These are phyloP conservation scores for Cryptococcus wingfieldii DNA, from an alignment of 1,284 basidiomycete species.

Conservation along the genomic window DNA sequence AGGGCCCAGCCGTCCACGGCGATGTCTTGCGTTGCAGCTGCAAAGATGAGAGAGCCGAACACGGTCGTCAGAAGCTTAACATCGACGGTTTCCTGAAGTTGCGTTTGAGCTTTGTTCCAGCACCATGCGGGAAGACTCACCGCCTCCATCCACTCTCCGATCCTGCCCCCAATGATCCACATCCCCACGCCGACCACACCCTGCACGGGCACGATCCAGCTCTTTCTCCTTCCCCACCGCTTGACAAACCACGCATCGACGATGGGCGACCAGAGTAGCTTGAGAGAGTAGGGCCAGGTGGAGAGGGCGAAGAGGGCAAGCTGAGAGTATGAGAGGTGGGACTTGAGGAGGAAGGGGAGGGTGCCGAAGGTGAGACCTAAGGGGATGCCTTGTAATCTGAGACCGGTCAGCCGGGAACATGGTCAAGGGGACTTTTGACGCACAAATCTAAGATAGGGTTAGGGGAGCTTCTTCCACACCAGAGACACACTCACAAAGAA, in stretches of 20 bases:
- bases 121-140: constrained; percentile 49
- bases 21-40: constrained; percentile 98
- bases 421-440: background rate
- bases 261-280: constrained; percentile 95
- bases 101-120: background rate
- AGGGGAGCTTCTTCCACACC: background rate
- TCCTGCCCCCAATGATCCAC: constrained; percentile 78
- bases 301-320: constrained; percentile 91
- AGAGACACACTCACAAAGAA: constrained; percentile 68
- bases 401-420: background rate
- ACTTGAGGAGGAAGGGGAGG: constrained; percentile 90
- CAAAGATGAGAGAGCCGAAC: constrained; percentile 86
- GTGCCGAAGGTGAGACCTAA: constrained; percentile 74
- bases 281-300: constrained; percentile 95
- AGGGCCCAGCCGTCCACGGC: constrained; percentile 98
- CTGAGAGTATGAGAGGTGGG: constrained; percentile 93
- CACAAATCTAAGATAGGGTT: constrained; percentile 23
- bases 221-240: constrained; percentile 76
- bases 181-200: constrained; percentile 81
- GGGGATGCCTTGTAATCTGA: constrained; percentile 80
- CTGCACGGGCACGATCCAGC: constrained; percentile 99
- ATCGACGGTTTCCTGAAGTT: constrained; percentile 70
- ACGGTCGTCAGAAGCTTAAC: constrained; percentile 75
- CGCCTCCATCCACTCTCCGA: constrained; percentile 73
- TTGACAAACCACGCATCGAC: constrained; percentile 86